phyloP scores from a whole-genome alignment of 225 moss, liverwort and hornwort species.

The Lunularia cruciata region DNA sequence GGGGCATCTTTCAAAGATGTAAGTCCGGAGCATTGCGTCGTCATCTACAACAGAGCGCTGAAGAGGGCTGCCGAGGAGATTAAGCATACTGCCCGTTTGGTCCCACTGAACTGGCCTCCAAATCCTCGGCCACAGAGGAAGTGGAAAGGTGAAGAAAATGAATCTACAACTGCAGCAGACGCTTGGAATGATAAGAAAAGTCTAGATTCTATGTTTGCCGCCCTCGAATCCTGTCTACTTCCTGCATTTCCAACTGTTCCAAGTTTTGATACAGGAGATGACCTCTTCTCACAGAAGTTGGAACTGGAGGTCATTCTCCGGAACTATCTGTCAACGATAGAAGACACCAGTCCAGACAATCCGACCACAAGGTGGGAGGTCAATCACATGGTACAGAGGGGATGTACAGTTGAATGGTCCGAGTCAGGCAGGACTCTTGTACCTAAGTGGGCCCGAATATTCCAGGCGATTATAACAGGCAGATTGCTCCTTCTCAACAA shows the following conservation, averaged over 20 bases:
- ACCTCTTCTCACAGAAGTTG: constrained; percentile 44
- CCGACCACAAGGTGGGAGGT: constrained; percentile 69
- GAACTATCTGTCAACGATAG: constrained; percentile 60
- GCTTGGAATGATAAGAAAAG: constrained; percentile 62
- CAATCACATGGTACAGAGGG: constrained; percentile 62
- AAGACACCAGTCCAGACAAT: constrained; percentile 51
- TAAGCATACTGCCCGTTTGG: constrained; percentile 53
- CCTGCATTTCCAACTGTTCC: constrained; percentile 60
- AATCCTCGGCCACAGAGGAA: constrained; percentile 7
- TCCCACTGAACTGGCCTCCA: constrained; percentile 69
- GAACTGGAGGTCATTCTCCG: constrained; percentile 53
- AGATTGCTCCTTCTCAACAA: constrained; percentile 64
- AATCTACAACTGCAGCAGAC: constrained; percentile 39
- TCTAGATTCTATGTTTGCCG: constrained; percentile 56
- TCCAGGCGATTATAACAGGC: constrained; percentile 68
- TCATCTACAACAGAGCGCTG: constrained; percentile 66
- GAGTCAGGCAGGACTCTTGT: constrained; percentile 64
- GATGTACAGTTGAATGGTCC: constrained; percentile 78
- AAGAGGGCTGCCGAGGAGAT: constrained; percentile 71
- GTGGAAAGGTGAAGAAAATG: constrained; percentile 39
- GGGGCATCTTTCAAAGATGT: constrained; percentile 54
- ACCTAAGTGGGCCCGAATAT: constrained; percentile 79
- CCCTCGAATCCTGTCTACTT: constrained; percentile 56
- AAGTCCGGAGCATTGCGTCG: constrained; percentile 67
- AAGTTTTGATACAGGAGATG: constrained; percentile 11